phyloP scores from a whole-genome alignment of 345 rosid genomes.

The Rhodamnia argentea region DNA sequence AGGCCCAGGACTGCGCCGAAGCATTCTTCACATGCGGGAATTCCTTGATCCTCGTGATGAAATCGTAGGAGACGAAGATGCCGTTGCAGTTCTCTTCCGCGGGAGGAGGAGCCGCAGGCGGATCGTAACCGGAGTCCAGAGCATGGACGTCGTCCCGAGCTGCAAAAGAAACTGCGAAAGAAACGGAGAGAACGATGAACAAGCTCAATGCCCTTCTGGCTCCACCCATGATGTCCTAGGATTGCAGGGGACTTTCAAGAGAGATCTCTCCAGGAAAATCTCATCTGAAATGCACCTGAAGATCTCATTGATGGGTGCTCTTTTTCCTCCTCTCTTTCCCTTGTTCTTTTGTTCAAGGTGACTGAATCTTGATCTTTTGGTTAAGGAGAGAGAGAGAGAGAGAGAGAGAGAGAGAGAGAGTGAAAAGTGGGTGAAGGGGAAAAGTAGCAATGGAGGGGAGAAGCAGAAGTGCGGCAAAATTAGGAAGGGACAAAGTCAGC shows the following conservation, averaged over 20 bases:
- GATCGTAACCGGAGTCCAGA: constrained; percentile 27
- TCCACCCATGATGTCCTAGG: not conserved
- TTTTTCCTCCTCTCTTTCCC: not conserved
- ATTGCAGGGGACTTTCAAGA: not conserved
- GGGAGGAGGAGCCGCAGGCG: constrained; percentile 40
- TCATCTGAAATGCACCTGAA: not conserved
- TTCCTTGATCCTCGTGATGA: constrained; percentile 40
- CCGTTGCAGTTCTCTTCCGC: constrained; percentile 60
- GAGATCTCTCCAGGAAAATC: not conserved
- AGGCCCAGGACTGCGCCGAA: constrained; percentile 82
- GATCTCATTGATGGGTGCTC: not conserved
- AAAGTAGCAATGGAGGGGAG: not conserved
- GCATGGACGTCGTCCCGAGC: constrained; percentile 1
- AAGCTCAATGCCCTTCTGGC: not conserved
- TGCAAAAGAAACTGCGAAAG: not conserved
- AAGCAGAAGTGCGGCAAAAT: not conserved
- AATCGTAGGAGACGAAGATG: constrained; percentile 50
- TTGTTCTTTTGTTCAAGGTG: not conserved
- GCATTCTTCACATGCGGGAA: constrained; percentile 60
- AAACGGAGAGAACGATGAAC: not conserved
- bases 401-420: not conserved
- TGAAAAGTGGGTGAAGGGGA: not conserved
- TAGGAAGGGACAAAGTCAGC: not conserved
- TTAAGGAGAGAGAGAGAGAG: not conserved
- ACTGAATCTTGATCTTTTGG: not conserved